Percentiles rank a stretch among this genome's conserved stretches.
Conservation (phyloP, 2,329 filamentous ascomycete genomes). For the Ascochyta clinopodiicola region DNA sequence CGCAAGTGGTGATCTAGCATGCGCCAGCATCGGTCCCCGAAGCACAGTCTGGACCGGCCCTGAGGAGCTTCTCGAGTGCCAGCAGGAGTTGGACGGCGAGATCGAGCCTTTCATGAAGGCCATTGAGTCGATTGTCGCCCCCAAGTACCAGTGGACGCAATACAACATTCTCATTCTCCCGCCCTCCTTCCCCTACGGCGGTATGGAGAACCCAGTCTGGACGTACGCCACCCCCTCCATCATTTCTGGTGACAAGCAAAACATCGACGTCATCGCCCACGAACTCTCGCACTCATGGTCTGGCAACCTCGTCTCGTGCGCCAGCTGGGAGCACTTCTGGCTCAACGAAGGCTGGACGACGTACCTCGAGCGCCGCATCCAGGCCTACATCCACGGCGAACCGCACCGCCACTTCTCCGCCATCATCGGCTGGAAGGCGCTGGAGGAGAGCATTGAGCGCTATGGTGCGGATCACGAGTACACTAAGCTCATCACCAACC, state of each 20-base stretch:
- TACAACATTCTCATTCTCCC: slow-evolving; percentile 94
- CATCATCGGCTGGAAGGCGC: slow-evolving; percentile 93
- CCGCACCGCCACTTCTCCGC: slow-evolving; percentile 90
- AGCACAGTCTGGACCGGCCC: slow-evolving; percentile 87
- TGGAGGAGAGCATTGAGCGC: slow-evolving; percentile 78
- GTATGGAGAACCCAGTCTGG: slow-evolving; percentile 91
- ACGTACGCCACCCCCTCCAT: slow-evolving; percentile 96
- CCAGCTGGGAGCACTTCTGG: slow-evolving; percentile 81
- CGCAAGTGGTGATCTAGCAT: slow-evolving; percentile 81
- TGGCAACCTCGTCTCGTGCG: slow-evolving; percentile 81
- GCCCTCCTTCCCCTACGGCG: slow-evolving; percentile 68
- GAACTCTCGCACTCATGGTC: slow-evolving; percentile 82
- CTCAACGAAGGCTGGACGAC: slow-evolving; percentile 87
- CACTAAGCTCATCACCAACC: slow-evolving; percentile 86
- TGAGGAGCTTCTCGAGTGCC: slow-evolving; percentile 80
- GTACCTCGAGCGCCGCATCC: slow-evolving; percentile 88
- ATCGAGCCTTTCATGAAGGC: slow-evolving; percentile 91
- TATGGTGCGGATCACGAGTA: slow-evolving; percentile 88
- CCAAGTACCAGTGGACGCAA: slow-evolving; percentile 84
- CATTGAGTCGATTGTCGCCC: slow-evolving; percentile 80
- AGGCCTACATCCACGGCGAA: slow-evolving; percentile 79
- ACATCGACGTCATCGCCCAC: slow-evolving; percentile 95
- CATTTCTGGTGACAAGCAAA: slow-evolving; percentile 82
- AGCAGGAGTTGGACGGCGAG: slow-evolving; percentile 90
- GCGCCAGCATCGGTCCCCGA: slow-evolving; percentile 83